Percentiles rank a stretch among this genome's conserved stretches.
phyloP scores from a whole-genome alignment of 352 stramenopile species.

The Globisporangium canariense region DNA sequence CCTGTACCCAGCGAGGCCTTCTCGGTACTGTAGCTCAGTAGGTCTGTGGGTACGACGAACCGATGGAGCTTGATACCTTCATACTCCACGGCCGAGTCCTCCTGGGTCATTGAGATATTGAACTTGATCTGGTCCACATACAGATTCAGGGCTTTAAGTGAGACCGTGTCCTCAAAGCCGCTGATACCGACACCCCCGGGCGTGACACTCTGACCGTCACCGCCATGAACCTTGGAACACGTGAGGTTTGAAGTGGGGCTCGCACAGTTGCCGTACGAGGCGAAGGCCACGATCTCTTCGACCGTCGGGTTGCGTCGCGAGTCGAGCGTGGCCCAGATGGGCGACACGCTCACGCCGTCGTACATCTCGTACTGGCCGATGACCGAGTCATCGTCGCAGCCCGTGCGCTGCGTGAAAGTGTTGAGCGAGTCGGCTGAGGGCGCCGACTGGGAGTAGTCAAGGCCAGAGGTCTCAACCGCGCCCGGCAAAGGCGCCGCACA shows the following conservation, averaged over 20 bases:
- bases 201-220: constrained; percentile 9
- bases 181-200: constrained; percentile 16
- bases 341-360: constrained; percentile 27
- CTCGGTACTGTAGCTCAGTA: constrained; percentile 28
- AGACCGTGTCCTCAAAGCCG: constrained; percentile 13
- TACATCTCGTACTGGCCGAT: constrained; percentile 71
- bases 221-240: constrained; percentile 15
- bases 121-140: constrained; percentile 18
- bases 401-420: constrained; percentile 56
- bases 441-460: constrained; percentile 45
- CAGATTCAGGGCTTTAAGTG: background rate
- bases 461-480: constrained; percentile 46
- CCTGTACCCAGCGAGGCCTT: constrained; percentile 41
- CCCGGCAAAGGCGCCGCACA: constrained; percentile 62
- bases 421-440: constrained; percentile 34
- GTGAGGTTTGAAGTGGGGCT: constrained; percentile 18
- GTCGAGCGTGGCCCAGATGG: constrained; percentile 20
- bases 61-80: constrained; percentile 18
- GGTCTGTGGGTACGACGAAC: constrained; percentile 23
- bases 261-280: constrained; percentile 18
- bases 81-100: constrained; percentile 1
- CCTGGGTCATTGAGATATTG: constrained; percentile 17
- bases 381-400: constrained; percentile 54
- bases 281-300: constrained; percentile 19
- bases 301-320: constrained; percentile 20